Evolutionary conservation across 2,329 filamentous ascomycete genomes (phyloP).

Genomic region (Apiospora phragmitis): DNA sequence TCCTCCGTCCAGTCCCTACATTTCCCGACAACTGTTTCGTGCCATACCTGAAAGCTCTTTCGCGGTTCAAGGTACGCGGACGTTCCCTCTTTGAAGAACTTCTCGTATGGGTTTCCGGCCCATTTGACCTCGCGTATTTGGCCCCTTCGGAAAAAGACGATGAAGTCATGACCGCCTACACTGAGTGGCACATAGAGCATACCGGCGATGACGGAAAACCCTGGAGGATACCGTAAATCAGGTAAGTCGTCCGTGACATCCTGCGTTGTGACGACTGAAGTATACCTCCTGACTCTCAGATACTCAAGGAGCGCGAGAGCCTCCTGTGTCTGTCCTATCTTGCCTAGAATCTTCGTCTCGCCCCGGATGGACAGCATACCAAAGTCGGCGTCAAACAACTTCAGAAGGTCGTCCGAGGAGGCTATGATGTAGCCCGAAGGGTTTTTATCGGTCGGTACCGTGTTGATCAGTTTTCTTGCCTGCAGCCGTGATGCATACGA

Average conservation of each 20-base stretch:
- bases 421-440: constrained; percentile 89
- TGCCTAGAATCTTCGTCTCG: constrained; percentile 85
- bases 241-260: constrained; percentile 77
- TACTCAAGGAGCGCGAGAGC: constrained; percentile 84
- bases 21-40: constrained; percentile 77
- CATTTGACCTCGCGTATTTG: constrained; percentile 78
- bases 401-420: constrained; percentile 81
- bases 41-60: constrained; percentile 79
- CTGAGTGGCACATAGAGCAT: constrained; percentile 81
- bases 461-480: constrained; percentile 85
- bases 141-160: constrained; percentile 83
- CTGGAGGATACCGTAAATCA: constrained; percentile 76
- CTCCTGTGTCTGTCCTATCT: constrained; percentile 76
- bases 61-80: constrained; percentile 74
- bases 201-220: constrained; percentile 76
- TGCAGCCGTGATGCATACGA: constrained; percentile 85
- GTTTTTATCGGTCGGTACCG: constrained; percentile 75
- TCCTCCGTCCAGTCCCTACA: constrained; percentile 88
- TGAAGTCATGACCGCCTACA: constrained; percentile 76
- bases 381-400: constrained; percentile 84
- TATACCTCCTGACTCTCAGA: constrained; percentile 72
- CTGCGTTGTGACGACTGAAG: constrained; percentile 75
- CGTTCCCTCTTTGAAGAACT: constrained; percentile 70
- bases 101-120: constrained; percentile 87
- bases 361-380: constrained; percentile 81